Evolutionary conservation across 345 rosid genomes (phyloP), one percentile per base, ranked within the genome.

Genomic region (Boechera retrofracta): DNA sequence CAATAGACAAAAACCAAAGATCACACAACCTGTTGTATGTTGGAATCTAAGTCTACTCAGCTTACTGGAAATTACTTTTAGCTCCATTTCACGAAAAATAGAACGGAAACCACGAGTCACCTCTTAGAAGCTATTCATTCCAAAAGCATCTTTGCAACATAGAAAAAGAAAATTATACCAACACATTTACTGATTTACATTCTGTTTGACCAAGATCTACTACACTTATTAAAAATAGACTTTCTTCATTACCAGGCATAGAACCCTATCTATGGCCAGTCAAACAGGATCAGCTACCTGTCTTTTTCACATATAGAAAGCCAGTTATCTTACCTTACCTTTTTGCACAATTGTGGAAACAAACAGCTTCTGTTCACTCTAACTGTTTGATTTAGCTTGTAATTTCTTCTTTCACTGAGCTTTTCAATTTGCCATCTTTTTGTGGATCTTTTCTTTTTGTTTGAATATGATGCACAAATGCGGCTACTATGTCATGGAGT

Each of bases 381-480:
- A 64, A 54, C n/a, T n/a, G 68, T 53, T 49, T 28, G 39, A 72
- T 31, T 77, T 72, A 78, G 67, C 69, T 68, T 36, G 73, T 68
- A 42, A 10, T 59, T 61, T 85, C 88, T 80, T 87, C 88, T 71
- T 82, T 76, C 10, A 79, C 77, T 10, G 24, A 33, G 48, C 52
- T 77, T 81, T 79, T 80, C 16, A 71, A 45, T 42, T n/a, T 71
- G 51, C 53, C 74, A 13, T 63, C 85, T 67, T 29, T 79, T 39
- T 55, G 77, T 28, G 74, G 80, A 75, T 77, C 80, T 76, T 76
- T 91, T 79, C 97, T 83, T 72, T 86, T 87, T n/a, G 84, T 83
- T 79, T 91, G 97, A 73, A 91, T 91, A 69, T 87, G 91, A 54
- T 67, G 81, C 57, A 89, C 89, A 77, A 83, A 91, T 15, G 91